Conservation (phyloP, 805 yeast species). For the Candida maris region DNA sequence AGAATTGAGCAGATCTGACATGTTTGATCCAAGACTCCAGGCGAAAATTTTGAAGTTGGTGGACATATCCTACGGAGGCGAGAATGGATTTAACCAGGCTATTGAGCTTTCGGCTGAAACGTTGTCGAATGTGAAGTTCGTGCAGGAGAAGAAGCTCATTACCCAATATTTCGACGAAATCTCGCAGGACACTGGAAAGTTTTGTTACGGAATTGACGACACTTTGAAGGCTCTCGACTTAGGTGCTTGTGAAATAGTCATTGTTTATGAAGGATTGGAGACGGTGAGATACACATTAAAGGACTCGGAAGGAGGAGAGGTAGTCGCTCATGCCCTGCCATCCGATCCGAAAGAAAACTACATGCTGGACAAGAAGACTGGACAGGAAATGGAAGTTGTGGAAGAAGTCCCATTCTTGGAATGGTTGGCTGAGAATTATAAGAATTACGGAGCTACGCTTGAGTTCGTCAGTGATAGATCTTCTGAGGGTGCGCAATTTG, state of each 20-base stretch:
- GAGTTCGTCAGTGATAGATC: slow-evolving; percentile 97
- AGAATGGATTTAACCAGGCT: slow-evolving; percentile 99
- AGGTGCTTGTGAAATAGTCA: slow-evolving; percentile 91
- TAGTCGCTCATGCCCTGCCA: slow-evolving; percentile 70
- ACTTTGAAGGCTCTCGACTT: slow-evolving; percentile 93
- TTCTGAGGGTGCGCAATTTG: slow-evolving; percentile 98
- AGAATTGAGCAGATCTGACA: slow-evolving; percentile 86
- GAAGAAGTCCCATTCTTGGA: slow-evolving; percentile 85
- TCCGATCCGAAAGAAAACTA: slow-evolving; percentile 70
- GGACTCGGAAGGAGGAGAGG: slow-evolving; percentile 75
- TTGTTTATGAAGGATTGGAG: slow-evolving; percentile 90
- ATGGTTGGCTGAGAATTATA: slow-evolving; percentile 98
- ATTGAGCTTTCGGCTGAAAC: slow-evolving; percentile 97
- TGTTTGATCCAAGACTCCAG: slow-evolving; percentile 86
- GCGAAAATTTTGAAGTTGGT: slow-evolving; percentile 88
- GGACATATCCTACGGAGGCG: slow-evolving; percentile 98
- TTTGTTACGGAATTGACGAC: slow-evolving; percentile 96
- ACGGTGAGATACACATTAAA: slow-evolving; percentile 78
- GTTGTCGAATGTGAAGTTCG: slow-evolving; percentile 92
- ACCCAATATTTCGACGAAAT: slow-evolving; percentile 94
- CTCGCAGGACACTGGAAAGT: slow-evolving; percentile 94
- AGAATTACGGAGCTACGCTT: slow-evolving; percentile 87
- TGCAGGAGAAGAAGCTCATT: slow-evolving; percentile 95
- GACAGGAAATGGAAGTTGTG: slow-evolving; percentile 86
- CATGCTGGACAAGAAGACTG: slow-evolving; percentile 78